Evolutionary conservation across 2,329 filamentous ascomycete genomes (phyloP).

Genomic region (Emericellopsis atlantica): DNA sequence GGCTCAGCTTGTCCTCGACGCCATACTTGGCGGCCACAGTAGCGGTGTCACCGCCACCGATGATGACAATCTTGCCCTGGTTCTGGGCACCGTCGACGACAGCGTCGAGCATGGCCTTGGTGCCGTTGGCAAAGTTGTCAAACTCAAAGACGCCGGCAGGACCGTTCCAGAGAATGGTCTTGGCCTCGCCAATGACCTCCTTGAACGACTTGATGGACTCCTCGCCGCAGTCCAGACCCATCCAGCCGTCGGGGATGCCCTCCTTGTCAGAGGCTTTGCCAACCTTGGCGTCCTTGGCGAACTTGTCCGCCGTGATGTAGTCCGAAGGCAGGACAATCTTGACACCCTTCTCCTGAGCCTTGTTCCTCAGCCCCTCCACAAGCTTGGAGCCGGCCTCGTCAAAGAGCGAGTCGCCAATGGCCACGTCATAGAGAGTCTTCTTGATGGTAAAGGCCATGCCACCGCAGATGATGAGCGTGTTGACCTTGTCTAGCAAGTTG

Average conservation of each 20-base stretch:
- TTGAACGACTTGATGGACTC: conserved; percentile 84
- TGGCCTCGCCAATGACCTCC: conserved; percentile 70
- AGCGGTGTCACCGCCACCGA: conserved; percentile 94
- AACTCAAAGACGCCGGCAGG: conserved; percentile 97
- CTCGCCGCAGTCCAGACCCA: conserved; percentile 90
- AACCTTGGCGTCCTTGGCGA: conserved; percentile 69
- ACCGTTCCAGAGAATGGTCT: conserved; percentile 99
- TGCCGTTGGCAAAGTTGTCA: conserved; percentile 83
- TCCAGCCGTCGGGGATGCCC: conserved; percentile 93
- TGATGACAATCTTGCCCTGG: conserved; percentile 90
- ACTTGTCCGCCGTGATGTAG: conserved; percentile 94
- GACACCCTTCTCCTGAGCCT: conserved; percentile 94
- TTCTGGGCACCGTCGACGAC: conserved; percentile 66
- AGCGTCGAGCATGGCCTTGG: conserved; percentile 83
- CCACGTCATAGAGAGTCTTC: conserved; percentile 87
- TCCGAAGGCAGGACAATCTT: conserved; percentile 90
- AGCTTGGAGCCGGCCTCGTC: conserved; percentile 92
- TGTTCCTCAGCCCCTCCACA: conserved; percentile 75
- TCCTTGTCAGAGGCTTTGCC: conserved; percentile 74
- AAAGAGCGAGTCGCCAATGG: conserved; percentile 84
- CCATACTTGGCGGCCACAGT: conserved; percentile 96
- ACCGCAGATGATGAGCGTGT: conserved; percentile 92
- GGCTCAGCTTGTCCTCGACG: conserved; percentile 92
- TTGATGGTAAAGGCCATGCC: conserved; percentile 99
- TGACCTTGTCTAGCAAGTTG: conserved; percentile 95